These are phyloP conservation scores for Lentinula detonsa DNA, from an alignment of 768 basidiomycete genomes.

Conservation along the genomic window DNA sequence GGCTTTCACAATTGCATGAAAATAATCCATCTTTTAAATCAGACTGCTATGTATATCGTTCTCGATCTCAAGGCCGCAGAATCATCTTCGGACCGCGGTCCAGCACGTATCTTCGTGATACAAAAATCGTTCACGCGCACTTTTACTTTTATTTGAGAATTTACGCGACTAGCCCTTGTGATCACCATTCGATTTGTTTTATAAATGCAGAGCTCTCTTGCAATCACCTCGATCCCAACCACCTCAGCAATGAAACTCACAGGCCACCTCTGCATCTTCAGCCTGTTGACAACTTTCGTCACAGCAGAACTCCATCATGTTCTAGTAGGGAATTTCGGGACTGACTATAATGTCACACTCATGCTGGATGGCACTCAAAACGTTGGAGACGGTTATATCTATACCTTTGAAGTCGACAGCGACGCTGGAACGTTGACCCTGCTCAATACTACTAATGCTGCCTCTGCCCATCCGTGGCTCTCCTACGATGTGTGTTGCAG, in stretches of 20 bases:
- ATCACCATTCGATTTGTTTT: not conserved
- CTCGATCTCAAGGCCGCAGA: too few relatives aligned
- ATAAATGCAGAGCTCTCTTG: not conserved
- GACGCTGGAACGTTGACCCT: conserved; percentile 11
- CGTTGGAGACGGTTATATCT: conserved; percentile 14
- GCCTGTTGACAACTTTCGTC: not conserved
- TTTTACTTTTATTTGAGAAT: too few relatives aligned
- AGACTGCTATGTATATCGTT: too few relatives aligned
- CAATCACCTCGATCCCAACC: too few relatives aligned
- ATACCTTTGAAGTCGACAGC: conserved; percentile 12
- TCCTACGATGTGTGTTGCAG: conserved; percentile 12
- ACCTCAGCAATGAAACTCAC: not conserved
- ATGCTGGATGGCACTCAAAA: conserved; percentile 17
- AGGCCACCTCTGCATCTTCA: not conserved
- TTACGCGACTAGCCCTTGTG: not conserved
- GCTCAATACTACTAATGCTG: conserved; percentile 10
- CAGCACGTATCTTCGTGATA: not conserved
- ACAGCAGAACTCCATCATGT: conserved; percentile 10
- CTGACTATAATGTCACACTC: conserved; percentile 14
- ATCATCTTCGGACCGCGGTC: not conserved
- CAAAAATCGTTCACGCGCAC: too few relatives aligned
- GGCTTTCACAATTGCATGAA: too few relatives aligned
- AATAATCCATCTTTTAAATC: too few relatives aligned
- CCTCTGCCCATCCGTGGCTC: conserved; percentile 17
- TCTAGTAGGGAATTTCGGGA: conserved; percentile 16